Conservation (phyloP, 2,329 filamentous ascomycete genomes). For the Calycina marina region DNA sequence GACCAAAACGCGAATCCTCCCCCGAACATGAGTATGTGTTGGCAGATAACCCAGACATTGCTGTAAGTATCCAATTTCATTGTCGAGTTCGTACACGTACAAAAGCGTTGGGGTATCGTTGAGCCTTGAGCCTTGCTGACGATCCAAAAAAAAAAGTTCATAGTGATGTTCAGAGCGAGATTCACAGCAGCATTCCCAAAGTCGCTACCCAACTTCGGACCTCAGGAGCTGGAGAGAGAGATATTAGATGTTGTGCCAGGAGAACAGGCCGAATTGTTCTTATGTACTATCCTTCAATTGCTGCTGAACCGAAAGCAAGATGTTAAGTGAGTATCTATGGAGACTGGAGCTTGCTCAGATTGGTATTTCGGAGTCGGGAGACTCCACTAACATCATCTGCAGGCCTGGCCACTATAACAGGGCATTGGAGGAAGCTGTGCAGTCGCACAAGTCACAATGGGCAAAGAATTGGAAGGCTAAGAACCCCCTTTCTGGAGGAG, state of each 20-base stretch:
- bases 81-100: slow-evolving; percentile 35
- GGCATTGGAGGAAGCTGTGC: slow-evolving; percentile 84
- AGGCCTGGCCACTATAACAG: slow-evolving; percentile 87
- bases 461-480: slow-evolving; percentile 66
- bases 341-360: background rate
- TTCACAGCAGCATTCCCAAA: slow-evolving; percentile 83
- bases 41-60: slow-evolving; percentile 82
- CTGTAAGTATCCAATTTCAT: slow-evolving; percentile 49
- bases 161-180: slow-evolving; percentile 93
- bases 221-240: slow-evolving; percentile 86
- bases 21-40: slow-evolving; percentile 82
- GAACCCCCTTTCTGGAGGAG: slow-evolving; percentile 69
- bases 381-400: slow-evolving; percentile 12
- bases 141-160: slow-evolving; percentile 60
- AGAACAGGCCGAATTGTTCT: slow-evolving; percentile 70
- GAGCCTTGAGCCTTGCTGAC: slow-evolving; percentile 19
- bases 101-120: slow-evolving; percentile 33
- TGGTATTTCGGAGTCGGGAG: slow-evolving; percentile 1
- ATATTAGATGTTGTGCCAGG: slow-evolving; percentile 65
- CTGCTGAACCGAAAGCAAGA: slow-evolving; percentile 96
- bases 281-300: slow-evolving; percentile 78
- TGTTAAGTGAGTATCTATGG: slow-evolving; percentile 62
- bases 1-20: slow-evolving; percentile 70
- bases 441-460: slow-evolving; percentile 80
- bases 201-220: slow-evolving; percentile 77